Evolutionary conservation across 768 basidiomycete genomes (phyloP).

Genomic region (Leccinum uliginosum): DNA sequence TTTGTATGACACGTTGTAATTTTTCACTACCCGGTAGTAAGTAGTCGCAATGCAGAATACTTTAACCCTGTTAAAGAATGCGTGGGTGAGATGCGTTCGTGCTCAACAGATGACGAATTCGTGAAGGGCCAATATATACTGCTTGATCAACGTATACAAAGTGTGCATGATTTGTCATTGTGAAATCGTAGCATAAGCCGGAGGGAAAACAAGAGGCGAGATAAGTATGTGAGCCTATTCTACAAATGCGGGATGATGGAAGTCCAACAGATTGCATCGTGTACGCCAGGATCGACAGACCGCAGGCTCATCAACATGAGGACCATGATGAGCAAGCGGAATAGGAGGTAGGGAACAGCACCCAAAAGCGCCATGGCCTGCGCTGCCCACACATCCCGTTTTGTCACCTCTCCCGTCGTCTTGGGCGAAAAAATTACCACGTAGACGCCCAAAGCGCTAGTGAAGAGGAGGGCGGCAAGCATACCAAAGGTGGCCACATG

Average conservation of each 20-base stretch:
- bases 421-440: neutral
- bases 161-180: too few relatives aligned
- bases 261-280: neutral
- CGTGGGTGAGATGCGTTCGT: neutral
- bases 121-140: too few relatives aligned
- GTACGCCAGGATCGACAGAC: neutral
- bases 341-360: neutral
- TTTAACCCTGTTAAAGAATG: neutral
- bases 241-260: neutral
- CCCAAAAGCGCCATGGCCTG: neutral
- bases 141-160: too few relatives aligned
- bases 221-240: too few relatives aligned
- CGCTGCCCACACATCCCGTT: neutral
- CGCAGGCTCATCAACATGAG: neutral
- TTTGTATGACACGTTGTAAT: neutral
- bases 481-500: neutral
- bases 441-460: neutral
- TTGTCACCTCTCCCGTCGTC: neutral
- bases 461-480: neutral
- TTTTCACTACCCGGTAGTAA: neutral
- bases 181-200: too few relatives aligned
- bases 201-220: too few relatives aligned
- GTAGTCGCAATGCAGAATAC: neutral
- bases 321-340: neutral
- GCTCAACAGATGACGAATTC: too few relatives aligned